Percentiles rank a stretch among this genome's conserved stretches.
phyloP scores from a whole-genome alignment of 306 rosid genomes.

The Prunus kanzakura region DNA sequence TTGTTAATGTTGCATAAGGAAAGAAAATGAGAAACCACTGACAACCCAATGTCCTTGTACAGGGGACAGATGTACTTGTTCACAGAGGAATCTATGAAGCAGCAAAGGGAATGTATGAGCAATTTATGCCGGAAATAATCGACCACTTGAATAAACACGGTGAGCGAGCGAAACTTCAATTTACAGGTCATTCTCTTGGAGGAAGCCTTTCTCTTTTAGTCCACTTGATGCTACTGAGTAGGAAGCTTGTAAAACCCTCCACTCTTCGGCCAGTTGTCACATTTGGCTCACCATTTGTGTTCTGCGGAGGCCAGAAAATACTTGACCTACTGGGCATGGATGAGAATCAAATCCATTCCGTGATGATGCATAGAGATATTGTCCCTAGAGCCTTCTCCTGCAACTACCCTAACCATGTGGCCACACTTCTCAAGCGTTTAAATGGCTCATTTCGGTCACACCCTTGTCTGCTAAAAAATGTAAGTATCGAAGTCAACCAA shows the following conservation, averaged over 20 bases:
- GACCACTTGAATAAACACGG: slow-evolving; percentile 68
- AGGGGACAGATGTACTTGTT: slow-evolving; percentile 75
- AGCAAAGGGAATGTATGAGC: slow-evolving; percentile 83
- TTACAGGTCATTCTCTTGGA: slow-evolving; percentile 93
- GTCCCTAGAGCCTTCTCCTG: slow-evolving; percentile 98
- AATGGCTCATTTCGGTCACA: slow-evolving; percentile 66
- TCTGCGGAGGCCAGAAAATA: slow-evolving; percentile 74
- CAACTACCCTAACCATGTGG: slow-evolving; percentile 78
- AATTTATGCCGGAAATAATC: slow-evolving; percentile 76
- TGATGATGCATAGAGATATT: slow-evolving; percentile 94
- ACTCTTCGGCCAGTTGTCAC: slow-evolving; percentile 74
- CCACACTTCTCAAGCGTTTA: slow-evolving; percentile 67
- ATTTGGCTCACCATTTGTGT: slow-evolving; percentile 90
- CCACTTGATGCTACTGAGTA: slow-evolving; percentile 70
- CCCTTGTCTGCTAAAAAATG: slow-evolving; percentile 69
- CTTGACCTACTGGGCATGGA: slow-evolving; percentile 61
- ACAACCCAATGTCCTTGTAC: slow-evolving; percentile 8
- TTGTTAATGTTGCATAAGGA: background rate
- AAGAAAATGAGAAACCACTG: slow-evolving; percentile 7
- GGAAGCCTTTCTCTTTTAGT: slow-evolving; percentile 91
- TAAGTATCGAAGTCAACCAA: slow-evolving; percentile 28
- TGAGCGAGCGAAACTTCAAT: slow-evolving; percentile 70
- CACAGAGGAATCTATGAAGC: slow-evolving; percentile 98
- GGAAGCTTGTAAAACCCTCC: slow-evolving; percentile 59
- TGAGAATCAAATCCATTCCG: slow-evolving; percentile 61